Conservation (phyloP, 2,329 filamentous ascomycete genomes). For the Claviceps paspali region DNA sequence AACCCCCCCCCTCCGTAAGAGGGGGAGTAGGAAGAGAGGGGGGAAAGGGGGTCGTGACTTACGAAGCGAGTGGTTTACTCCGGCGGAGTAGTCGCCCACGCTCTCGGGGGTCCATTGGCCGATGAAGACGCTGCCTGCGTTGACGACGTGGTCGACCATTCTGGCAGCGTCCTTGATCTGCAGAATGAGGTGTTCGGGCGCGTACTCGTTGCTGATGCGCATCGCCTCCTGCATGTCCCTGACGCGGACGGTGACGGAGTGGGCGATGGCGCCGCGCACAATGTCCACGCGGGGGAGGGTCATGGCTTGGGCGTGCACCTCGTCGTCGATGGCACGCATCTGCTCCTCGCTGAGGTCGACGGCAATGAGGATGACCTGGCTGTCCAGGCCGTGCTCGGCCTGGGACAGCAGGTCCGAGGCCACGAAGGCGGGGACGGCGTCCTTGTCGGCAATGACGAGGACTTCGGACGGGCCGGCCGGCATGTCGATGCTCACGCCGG, state of each 20-base stretch:
- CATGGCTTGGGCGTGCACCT: conserved; percentile 75
- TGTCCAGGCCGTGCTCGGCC: conserved; percentile 92
- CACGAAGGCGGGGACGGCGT: conserved; percentile 84
- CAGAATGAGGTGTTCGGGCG: conserved; percentile 90
- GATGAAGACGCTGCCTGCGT: conserved; percentile 92
- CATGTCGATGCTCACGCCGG: conserved; percentile 95
- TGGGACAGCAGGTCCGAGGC: conserved; percentile 89
- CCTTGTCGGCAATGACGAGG: conserved; percentile 81
- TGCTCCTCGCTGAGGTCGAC: conserved; percentile 61
- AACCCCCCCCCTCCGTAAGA: too few relatives aligned
- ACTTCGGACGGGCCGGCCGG: conserved; percentile 93
- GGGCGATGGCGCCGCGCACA: conserved; percentile 74
- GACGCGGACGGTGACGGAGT: conserved; percentile 78
- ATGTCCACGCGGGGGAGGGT: conserved; percentile 85
- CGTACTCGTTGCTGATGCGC: conserved; percentile 80
- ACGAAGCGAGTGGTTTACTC: conserved; percentile 95
- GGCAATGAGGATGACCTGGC: conserved; percentile 83
- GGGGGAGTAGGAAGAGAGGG: neutral
- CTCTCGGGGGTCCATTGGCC: conserved; percentile 95
- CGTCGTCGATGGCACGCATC: conserved; percentile 74
- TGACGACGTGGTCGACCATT: conserved; percentile 66
- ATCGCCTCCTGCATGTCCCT: conserved; percentile 58
- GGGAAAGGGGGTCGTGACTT: conserved; percentile 32
- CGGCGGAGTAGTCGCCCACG: conserved; percentile 94
- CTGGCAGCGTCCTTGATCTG: conserved; percentile 66